Evolutionary conservation across 2,329 filamentous ascomycete species (phyloP), one percentile per base, ranked within the genome.

Genomic region (Microdochium nivale): DNA sequence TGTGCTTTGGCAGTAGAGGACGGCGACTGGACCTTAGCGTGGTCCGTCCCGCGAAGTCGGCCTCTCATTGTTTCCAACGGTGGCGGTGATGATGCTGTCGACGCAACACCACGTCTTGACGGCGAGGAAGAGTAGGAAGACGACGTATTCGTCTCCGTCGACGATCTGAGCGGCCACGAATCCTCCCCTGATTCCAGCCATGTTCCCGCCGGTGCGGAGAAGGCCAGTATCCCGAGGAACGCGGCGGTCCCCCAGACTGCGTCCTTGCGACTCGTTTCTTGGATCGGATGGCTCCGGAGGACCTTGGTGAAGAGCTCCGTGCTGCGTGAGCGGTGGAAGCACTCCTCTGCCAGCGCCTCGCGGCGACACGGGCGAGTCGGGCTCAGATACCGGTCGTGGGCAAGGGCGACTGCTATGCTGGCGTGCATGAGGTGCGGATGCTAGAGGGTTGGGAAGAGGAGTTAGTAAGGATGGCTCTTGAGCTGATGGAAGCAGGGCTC

Each of bases 221-320:
- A 74, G 0, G 65, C 56, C 1, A 75, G 47, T 2, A 75, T 58
- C 1, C 65, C 67, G 0, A 77, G 55, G 8, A 69, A 67, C 23
- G 73, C 70, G 0, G 73, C 73, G 5, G 71, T 73, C 2, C 64
- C 70, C 74, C 74, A 77, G 3, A 77, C 67, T 13, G 73, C 58
- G 54, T 77, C 74, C 43, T 65, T 72, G 19, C 72, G 70, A n/a
- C n/a, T 49, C 59, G 52, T 1, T 58, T 43, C 21, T 58, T 44
- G 46, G n/a, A 75, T 66, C 0, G 67, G 65, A 9, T 66, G 53
- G n/a, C n/a, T n/a, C 3, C 51, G 58, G 11, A 77, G 40, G 24
- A 64, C 62, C 13, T 55, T 61, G 50, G 71, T 71, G 23, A 77
- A 60, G 2, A 75, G 67, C 3, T 53, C 52, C 32, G 68, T 73